Conservation (phyloP, 345 rosid species). For the Linum lewisii region DNA sequence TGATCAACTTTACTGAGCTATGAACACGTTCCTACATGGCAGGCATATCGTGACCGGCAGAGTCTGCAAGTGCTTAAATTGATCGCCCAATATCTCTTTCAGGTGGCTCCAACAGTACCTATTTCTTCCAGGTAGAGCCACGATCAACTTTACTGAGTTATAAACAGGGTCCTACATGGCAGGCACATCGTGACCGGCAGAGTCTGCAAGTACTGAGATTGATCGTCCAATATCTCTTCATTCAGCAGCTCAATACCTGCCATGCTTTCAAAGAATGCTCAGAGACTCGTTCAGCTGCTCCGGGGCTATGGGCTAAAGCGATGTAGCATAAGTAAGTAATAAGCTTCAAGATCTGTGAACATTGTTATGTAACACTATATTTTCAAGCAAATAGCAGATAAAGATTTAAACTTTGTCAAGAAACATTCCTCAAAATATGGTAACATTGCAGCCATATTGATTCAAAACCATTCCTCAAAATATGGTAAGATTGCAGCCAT, state of each 20-base stretch:
- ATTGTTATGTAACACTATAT: conserved; percentile 5
- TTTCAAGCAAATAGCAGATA: neutral
- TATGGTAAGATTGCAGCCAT: neutral
- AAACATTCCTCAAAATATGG: no score
- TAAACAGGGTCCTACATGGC: conserved; percentile 47
- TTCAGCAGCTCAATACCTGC: conserved; percentile 67
- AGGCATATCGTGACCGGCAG: conserved; percentile 43
- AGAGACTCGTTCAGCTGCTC: conserved; percentile 31
- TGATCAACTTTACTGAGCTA: conserved; percentile 58
- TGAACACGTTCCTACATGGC: conserved; percentile 48
- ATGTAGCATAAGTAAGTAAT: conserved; percentile 10
- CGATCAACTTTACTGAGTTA: conserved; percentile 58
- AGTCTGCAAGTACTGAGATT: conserved; percentile 54
- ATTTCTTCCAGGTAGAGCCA: conserved; percentile 74
- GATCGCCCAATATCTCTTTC: no score
- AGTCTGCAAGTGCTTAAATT: conserved; percentile 62
- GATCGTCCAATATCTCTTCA: conserved; percentile 64
- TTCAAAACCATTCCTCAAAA: neutral
- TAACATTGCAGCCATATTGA: no score
- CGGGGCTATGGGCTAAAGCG: no score
- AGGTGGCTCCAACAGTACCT: conserved; percentile 61
- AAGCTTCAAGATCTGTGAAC: conserved; percentile 6
- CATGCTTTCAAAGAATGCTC: conserved; percentile 75
- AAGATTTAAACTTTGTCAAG: no score
- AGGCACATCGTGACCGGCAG: conserved; percentile 43